These are phyloP conservation scores for Mesembryanthemum crystallinum DNA, from an alignment of 148 eudicot species.

Conservation along the genomic window DNA sequence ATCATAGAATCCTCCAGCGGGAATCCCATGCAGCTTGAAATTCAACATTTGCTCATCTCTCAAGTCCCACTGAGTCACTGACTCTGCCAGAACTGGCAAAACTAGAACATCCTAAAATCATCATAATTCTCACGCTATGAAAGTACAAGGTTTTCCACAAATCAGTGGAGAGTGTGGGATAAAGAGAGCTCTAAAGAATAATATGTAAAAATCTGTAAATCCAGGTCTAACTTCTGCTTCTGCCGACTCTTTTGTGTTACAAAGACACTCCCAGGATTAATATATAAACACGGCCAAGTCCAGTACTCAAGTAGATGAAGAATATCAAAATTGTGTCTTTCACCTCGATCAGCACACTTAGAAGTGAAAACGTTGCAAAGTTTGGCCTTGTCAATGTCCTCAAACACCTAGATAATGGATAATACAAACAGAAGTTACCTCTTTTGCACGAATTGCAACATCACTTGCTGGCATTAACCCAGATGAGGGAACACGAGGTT, in stretches of 20 bases:
- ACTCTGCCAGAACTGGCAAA: not conserved
- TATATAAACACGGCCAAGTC: not conserved
- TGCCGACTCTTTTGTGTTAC: not conserved
- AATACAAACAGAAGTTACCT: slow-evolving; percentile 41
- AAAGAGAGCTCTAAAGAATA: not conserved
- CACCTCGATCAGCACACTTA: not conserved
- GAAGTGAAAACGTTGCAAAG: no score
- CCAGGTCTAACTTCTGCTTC: not conserved
- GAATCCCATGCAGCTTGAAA: no score
- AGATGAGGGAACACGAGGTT: slow-evolving; percentile 69
- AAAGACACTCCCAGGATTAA: not conserved
- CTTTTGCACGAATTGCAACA: slow-evolving; percentile 69
- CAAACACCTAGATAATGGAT: not conserved
- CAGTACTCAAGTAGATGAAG: not conserved
- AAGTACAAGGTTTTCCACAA: no score
- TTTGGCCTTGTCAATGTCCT: not conserved
- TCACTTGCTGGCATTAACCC: slow-evolving; percentile 86
- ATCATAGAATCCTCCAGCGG: no score
- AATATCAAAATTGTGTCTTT: not conserved
- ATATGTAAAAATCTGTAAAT: not conserved
- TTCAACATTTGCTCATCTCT: no score
- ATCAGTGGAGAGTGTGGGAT: not conserved
- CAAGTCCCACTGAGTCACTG: no score
- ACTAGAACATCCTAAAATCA: no score
- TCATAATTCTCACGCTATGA: no score